Evolutionary conservation across 2,329 filamentous ascomycete genomes (phyloP).

Genomic region (Nothophaeocryptopus gaeumannii): DNA sequence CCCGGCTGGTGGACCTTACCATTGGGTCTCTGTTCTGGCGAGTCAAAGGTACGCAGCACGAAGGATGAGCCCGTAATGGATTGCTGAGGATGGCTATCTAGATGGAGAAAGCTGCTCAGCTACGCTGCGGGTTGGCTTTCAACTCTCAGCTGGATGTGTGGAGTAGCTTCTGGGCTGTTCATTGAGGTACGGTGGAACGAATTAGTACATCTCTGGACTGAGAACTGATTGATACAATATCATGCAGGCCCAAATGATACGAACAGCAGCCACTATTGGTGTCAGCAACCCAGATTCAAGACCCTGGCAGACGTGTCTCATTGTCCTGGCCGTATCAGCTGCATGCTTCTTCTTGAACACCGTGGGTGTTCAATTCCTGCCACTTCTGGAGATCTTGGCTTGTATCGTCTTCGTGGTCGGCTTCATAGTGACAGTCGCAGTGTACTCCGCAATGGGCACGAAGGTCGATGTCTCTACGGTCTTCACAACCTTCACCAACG

Average conservation of each 20-base stretch:
- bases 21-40: slow-evolving; percentile 1
- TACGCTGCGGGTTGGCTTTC: slow-evolving; percentile 14
- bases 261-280: slow-evolving; percentile 5
- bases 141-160: slow-evolving; percentile 10
- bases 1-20: slow-evolving; percentile 1
- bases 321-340: not conserved
- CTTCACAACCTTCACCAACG: slow-evolving; percentile 26
- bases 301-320: slow-evolving; percentile 1
- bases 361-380: slow-evolving; percentile 17
- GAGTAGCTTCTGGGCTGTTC: slow-evolving; percentile 3
- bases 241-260: slow-evolving; percentile 6
- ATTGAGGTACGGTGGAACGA: too few species aligned
- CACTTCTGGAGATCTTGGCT: slow-evolving; percentile 21
- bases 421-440: slow-evolving; percentile 4
- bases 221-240: not conserved
- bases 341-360: slow-evolving; percentile 14
- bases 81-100: too few species aligned
- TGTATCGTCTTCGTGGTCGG: slow-evolving; percentile 15
- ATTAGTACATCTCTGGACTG: too few species aligned
- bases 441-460: slow-evolving; percentile 15
- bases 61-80: too few species aligned
- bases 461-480: slow-evolving; percentile 24
- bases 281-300: not conserved
- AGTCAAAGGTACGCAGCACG: not conserved
- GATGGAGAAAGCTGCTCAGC: slow-evolving; percentile 2